Evolutionary conservation across 2,329 filamentous ascomycete species (phyloP), one percentile per base, ranked within the genome.

Genomic region (Aureobasidium zeae): DNA sequence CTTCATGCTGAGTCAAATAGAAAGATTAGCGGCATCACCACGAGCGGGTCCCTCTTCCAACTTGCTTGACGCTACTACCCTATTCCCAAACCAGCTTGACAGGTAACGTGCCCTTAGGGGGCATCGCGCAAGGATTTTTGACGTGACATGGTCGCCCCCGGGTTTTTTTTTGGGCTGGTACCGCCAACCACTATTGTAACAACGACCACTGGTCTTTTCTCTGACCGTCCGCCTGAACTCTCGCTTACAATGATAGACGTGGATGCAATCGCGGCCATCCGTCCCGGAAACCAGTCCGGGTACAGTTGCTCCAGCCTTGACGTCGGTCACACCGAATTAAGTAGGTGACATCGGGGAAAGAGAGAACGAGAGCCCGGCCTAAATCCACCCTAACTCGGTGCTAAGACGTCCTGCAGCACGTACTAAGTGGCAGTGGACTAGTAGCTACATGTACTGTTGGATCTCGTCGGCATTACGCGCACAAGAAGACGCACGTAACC

Each of bases 141-240:
- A 43, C 39, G 39, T 34, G 39, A 43, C 39, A 33, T 26, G 30
- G n/a, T n/a, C n/a, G n/a, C n/a, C 39, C 39, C 39, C 39, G 22
- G 39, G 29, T 33, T 32, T n/a, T 43, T 30, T 20, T 29, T 11
- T 11, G 22, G 22, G 6, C 30, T 30, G 30, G 39, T 30, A 10
- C 25, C 19, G 30, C 16, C 15, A 25, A n/a, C 21, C n/a, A n/a
- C n/a, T n/a, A n/a, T n/a, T n/a, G n/a, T n/a, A n/a, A n/a, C n/a
- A n/a, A n/a, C n/a, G n/a, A n/a, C n/a, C n/a, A n/a, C n/a, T n/a
- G n/a, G 9, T 33, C 29, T 43, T 43, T 20, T 20, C 37, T 41
- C 13, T 19, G 15, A 28, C 28, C 19, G 10, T 15, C 8, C 15
- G 30, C 31, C 16, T 29, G 16, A 17, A 21, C 28, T n/a, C 22